Base-by-base conservation (phyloP, 306 rosid genomes). In the Pyrus bretschneideri region DNA sequence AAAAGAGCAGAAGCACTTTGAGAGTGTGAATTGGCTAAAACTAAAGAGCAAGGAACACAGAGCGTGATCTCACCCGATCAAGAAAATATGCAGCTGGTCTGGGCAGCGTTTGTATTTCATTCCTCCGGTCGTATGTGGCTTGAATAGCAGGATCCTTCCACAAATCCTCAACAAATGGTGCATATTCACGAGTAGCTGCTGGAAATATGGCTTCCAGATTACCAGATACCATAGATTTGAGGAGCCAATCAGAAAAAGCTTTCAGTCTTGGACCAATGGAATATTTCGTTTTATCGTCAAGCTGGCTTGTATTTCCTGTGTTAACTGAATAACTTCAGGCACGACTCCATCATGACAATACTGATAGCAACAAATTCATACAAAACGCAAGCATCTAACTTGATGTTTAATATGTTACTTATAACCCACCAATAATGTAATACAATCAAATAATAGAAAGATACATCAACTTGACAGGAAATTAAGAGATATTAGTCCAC, bases 81-180 rank as follows among this genome's bases (percentile, higher is more conserved):
- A 93, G 88, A 79, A 90, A 93, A 79, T 89, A 91, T 58, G 88
- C 63, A 11, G 96, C 94, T 70, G 57, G 83, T 84, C 81, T 83
- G 21, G 98, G 94, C 60, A 93, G 89, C 87, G 76, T 74, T 88
- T 87, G 82, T 62, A 93, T 63, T 79, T 93, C 96, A 77, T 91
- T 74, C 78, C 88, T 88, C 73, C 95, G 78, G 9, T 69, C 80
- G 74, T 93, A 91, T 35, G 96, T 82, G 60, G 91, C 95, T 72
- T 86, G 90, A 79, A 91, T 89, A 82, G 98, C 98, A 46, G 88
- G 51, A 67, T 89, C 93, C 67, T 80, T 85, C 96, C 96, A 90
- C 71, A 93, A 79, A 69, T 91, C 90, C 84, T 87, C 90, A 52
- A 89, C 85, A 21, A 76, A 65, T 40, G 80, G 88, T 11, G 85